Conservation (phyloP, 2,329 filamentous ascomycete species). For the Colletotrichum sp. region DNA sequence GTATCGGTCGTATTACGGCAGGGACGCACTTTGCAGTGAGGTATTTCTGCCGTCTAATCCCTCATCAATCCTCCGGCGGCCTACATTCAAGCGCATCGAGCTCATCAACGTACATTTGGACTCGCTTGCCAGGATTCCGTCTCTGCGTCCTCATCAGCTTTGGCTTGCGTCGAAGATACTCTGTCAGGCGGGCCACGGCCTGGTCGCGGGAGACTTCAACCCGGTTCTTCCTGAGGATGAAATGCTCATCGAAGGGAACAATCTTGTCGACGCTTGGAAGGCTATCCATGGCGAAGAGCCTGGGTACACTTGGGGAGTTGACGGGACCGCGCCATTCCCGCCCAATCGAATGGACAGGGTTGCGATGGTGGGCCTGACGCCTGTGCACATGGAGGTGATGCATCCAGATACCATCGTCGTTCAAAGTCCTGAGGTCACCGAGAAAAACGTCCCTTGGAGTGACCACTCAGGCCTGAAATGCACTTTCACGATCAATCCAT, state of each 20-base stretch:
- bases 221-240: slow-evolving; percentile 38
- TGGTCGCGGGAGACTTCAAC: slow-evolving; percentile 47
- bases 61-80: not conserved
- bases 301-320: slow-evolving; percentile 42
- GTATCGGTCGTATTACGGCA: slow-evolving; percentile 33
- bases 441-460: not conserved
- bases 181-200: slow-evolving; percentile 27
- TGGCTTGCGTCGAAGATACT: slow-evolving; percentile 30
- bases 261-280: slow-evolving; percentile 39
- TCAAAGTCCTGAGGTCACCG: not conserved
- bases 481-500: not conserved
- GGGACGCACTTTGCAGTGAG: slow-evolving; percentile 41
- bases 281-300: slow-evolving; percentile 28
- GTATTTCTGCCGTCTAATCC: slow-evolving; percentile 24
- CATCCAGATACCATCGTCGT: slow-evolving; percentile 8
- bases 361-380: slow-evolving; percentile 31
- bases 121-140: slow-evolving; percentile 32
- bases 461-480: slow-evolving; percentile 9
- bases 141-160: slow-evolving; percentile 34
- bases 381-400: slow-evolving; percentile 25
- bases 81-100: slow-evolving; percentile 19
- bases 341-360: slow-evolving; percentile 42
- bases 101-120: slow-evolving; percentile 46
- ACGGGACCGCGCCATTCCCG: slow-evolving; percentile 35
- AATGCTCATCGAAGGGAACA: slow-evolving; percentile 32